Conservation (phyloP, 2,329 filamentous ascomycete species). For the Rhexocercosporidium sp. region DNA sequence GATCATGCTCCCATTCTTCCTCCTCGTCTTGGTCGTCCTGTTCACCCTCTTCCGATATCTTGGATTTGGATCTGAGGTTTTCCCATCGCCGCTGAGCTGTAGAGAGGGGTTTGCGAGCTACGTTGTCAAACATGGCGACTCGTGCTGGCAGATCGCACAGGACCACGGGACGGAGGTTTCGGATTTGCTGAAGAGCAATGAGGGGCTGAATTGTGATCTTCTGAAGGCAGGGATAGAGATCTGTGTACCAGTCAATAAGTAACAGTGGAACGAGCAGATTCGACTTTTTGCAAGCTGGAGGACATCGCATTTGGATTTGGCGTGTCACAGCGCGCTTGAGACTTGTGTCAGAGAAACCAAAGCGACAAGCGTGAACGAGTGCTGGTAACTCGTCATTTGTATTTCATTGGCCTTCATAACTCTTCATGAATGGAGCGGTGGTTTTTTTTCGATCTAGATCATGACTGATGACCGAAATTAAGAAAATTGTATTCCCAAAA, state of each 20-base stretch:
- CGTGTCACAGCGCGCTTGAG: background rate
- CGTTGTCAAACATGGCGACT: slow-evolving; percentile 9
- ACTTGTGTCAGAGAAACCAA: background rate
- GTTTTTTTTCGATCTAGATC: background rate
- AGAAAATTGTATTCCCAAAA: too few relatives aligned
- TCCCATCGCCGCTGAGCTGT: slow-evolving; percentile 3
- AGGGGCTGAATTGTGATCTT: slow-evolving; percentile 53
- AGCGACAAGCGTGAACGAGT: background rate
- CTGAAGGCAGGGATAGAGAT: slow-evolving; percentile 50
- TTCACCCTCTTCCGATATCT: slow-evolving; percentile 54
- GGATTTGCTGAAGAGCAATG: slow-evolving; percentile 52
- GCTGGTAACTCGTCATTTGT: background rate
- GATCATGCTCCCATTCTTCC: slow-evolving; percentile 46
- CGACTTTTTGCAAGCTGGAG: background rate
- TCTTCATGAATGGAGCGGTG: background rate
- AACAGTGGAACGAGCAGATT: background rate
- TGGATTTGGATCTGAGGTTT: background rate
- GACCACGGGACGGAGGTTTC: slow-evolving; percentile 50
- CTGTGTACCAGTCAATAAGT: slow-evolving; percentile 45
- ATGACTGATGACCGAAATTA: too few relatives aligned
- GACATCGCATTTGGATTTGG: background rate
- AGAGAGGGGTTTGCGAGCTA: background rate
- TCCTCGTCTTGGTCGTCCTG: slow-evolving; percentile 53
- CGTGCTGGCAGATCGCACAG: slow-evolving; percentile 35
- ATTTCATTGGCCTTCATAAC: background rate